Evolutionary conservation across 2,329 filamentous ascomycete species (phyloP).

Genomic region (Fusarium ramigenum): DNA sequence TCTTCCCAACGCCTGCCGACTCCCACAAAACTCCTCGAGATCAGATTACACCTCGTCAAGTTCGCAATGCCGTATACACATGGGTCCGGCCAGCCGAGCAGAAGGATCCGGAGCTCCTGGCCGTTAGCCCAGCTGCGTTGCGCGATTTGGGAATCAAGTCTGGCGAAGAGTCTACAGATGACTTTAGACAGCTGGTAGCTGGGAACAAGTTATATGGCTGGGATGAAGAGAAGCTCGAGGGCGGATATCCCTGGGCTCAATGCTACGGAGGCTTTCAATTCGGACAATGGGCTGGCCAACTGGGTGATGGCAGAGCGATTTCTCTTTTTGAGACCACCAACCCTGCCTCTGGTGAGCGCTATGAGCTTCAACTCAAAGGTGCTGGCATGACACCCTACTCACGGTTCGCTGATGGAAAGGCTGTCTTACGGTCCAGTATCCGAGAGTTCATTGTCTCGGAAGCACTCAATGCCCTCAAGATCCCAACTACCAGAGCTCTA

Average conservation of each 20-base stretch:
- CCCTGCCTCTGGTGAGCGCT: conserved; percentile 73
- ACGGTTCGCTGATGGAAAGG: conserved; percentile 94
- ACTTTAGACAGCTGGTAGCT: conserved; percentile 80
- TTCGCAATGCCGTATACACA: conserved; percentile 86
- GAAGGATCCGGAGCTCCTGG: conserved; percentile 79
- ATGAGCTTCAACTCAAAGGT: conserved; percentile 94
- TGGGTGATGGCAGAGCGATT: conserved; percentile 94
- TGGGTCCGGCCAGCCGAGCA: conserved; percentile 85
- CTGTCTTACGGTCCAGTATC: conserved; percentile 90
- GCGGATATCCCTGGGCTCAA: conserved; percentile 96
- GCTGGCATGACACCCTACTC: conserved; percentile 95
- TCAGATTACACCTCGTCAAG: conserved; percentile 80
- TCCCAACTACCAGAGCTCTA: conserved; percentile 87
- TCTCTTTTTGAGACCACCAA: conserved; percentile 92
- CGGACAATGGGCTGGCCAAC: conserved; percentile 93
- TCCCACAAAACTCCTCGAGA: conserved; percentile 85
- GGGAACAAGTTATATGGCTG: conserved; percentile 87
- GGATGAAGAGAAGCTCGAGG: conserved; percentile 70
- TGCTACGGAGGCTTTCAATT: conserved; percentile 89
- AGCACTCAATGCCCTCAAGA: conserved; percentile 82
- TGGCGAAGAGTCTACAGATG: conserved; percentile 73
- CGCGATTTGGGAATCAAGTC: conserved; percentile 79
- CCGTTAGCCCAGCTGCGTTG: conserved; percentile 81
- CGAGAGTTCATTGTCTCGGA: conserved; percentile 95
- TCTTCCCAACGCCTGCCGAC: conserved; percentile 80